Evolutionary conservation across 345 rosid genomes (phyloP), one percentile per base, ranked within the genome.

Genomic region (Bretschneidera sinensis): DNA sequence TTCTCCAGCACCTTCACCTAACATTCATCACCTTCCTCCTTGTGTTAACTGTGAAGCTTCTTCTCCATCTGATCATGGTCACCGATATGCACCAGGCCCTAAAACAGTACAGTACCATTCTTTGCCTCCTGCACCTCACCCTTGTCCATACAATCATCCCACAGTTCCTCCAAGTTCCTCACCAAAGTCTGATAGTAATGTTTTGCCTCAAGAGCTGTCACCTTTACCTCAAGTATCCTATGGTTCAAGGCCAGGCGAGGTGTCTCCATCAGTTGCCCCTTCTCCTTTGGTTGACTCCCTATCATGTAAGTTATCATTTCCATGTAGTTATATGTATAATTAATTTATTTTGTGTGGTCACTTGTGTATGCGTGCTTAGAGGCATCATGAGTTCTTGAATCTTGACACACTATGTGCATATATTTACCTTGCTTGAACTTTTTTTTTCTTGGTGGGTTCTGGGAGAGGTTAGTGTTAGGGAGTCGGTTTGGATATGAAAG

Each of bases 251-350:
- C n/a, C n/a, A n/a, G 75, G 67, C 22, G 60, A 70, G 0, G 64
- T 20, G 16, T 57, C 74, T 64, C 70, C 73, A 64, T 62, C 70
- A 20, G 54, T 60, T 64, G 67, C 69, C 14, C 73, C 75, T 21
- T 57, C 72, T 25, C 68, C 76, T 5, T 21, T 67, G 14, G 68
- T 71, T 0, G 66, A 51, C 24, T 66, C 75, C 24, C 61, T 74
- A 14, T 62, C 78, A 57, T 82, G 87, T 82, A 82, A 70, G 84
- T 48, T 21, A 49, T 23, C 55, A 52, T 33, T 31, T 43, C 20
- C 69, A 5, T 39, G 16, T 39, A 39, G 4, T 39, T 39, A 1
- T 39, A 28, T 8, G 3, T 28, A 28, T 28, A 3, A 28, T n/a
- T 28, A 28, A 28, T 28, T 28, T 2, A 28, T 28, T 8, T 28